phyloP scores from a whole-genome alignment of 78 protist genomes.

The Isochrysis galbana region DNA sequence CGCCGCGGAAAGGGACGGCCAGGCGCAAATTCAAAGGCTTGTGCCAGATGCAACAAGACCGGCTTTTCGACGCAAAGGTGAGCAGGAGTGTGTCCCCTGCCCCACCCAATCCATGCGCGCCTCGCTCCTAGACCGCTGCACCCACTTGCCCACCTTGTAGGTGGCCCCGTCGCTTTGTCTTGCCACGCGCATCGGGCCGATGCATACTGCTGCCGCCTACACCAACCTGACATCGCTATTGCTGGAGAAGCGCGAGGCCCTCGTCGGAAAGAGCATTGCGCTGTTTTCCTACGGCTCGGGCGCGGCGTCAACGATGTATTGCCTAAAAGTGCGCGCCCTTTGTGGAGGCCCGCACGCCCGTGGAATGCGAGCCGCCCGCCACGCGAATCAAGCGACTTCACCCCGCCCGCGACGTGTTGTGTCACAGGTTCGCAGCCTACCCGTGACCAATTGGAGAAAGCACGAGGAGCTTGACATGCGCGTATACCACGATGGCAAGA shows the following conservation, averaged over 20 bases:
- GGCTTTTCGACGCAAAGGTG: neutral
- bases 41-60: neutral
- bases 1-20: neutral
- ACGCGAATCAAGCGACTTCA: too few relatives aligned
- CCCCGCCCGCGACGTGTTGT: too few relatives aligned
- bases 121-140: neutral
- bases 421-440: slow-evolving; percentile 11
- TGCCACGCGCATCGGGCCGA: slow-evolving; percentile 16
- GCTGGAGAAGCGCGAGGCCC: too few relatives aligned
- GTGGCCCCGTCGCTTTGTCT: slow-evolving; percentile 20
- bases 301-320: too few relatives aligned
- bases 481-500: neutral
- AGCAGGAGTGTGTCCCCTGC: neutral
- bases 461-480: neutral
- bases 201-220: too few relatives aligned
- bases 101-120: too few relatives aligned
- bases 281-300: too few relatives aligned
- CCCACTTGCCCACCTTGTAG: neutral
- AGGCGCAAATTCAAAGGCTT: neutral
- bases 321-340: too few relatives aligned
- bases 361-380: too few relatives aligned
- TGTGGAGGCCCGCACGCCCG: too few relatives aligned
- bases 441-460: neutral
- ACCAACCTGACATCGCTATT: too few relatives aligned
- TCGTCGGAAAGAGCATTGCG: too few relatives aligned